phyloP scores from a whole-genome alignment of 805 yeast species.

The Suhomyces sp. region DNA sequence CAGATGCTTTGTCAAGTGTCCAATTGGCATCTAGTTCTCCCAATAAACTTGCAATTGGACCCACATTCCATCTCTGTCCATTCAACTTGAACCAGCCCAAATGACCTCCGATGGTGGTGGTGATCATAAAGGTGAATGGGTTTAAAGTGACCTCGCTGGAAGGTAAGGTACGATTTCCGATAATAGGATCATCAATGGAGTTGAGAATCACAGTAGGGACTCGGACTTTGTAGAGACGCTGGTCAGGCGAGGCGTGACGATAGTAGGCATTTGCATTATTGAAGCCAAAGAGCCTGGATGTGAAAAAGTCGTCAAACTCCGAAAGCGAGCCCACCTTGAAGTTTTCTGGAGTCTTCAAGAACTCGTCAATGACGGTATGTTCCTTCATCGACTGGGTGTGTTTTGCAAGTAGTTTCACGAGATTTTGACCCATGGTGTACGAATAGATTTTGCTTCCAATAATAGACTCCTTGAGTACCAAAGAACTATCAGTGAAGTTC shows the following conservation, averaged over 20 bases:
- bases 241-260: slow-evolving; percentile 60
- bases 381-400: slow-evolving; percentile 29
- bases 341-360: slow-evolving; percentile 26
- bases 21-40: slow-evolving; percentile 28
- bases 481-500: slow-evolving; percentile 60
- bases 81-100: slow-evolving; percentile 46
- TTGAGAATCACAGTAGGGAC: slow-evolving; percentile 63
- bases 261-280: slow-evolving; percentile 62
- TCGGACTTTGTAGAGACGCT: slow-evolving; percentile 51
- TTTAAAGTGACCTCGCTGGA: slow-evolving; percentile 45
- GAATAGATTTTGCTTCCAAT: slow-evolving; percentile 40
- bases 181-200: slow-evolving; percentile 67
- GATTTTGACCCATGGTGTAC: slow-evolving; percentile 41
- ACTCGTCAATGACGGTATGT: slow-evolving; percentile 23
- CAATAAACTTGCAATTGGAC: slow-evolving; percentile 34
- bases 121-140: slow-evolving; percentile 56
- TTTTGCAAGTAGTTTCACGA: slow-evolving; percentile 28
- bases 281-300: slow-evolving; percentile 62
- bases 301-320: slow-evolving; percentile 62
- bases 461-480: slow-evolving; percentile 36
- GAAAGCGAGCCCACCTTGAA: slow-evolving; percentile 37
- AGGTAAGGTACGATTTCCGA: slow-evolving; percentile 54
- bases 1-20: slow-evolving; percentile 16
- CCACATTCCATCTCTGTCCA: slow-evolving; percentile 38
- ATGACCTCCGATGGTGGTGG: slow-evolving; percentile 72